Evolutionary conservation across 2,329 filamentous ascomycete genomes (phyloP).

Genomic region (Alternaria ventricosa): DNA sequence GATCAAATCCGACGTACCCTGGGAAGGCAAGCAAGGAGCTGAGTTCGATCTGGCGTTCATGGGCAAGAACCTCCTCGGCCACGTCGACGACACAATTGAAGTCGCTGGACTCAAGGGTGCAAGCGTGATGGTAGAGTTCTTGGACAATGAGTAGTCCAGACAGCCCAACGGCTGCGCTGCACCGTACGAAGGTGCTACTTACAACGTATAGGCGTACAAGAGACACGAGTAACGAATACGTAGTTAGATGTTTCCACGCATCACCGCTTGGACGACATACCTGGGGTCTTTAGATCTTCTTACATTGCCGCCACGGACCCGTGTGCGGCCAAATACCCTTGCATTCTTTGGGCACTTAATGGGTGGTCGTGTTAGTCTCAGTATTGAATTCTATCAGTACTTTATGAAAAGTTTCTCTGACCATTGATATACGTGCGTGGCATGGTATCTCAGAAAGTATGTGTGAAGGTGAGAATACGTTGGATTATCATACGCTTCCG

Average conservation of each 20-base stretch:
- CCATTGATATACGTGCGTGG: neutral
- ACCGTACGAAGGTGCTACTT: neutral
- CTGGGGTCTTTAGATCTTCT: conserved; percentile 16
- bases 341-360: conserved; percentile 9
- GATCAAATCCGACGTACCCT: conserved; percentile 83
- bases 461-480: neutral
- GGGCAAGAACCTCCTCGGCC: conserved; percentile 83
- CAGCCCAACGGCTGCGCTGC: neutral
- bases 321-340: conserved; percentile 16
- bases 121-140: conserved; percentile 92
- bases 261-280: neutral
- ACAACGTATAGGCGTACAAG: neutral
- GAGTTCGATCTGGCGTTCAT: conserved; percentile 89
- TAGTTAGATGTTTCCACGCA: conserved; percentile 1
- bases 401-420: neutral
- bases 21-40: conserved; percentile 78
- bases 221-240: neutral
- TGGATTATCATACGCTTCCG: neutral
- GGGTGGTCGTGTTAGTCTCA: neutral
- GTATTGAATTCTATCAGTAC: neutral
- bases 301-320: neutral
- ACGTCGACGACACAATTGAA: conserved; percentile 75
- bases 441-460: neutral
- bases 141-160: conserved; percentile 27
- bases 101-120: conserved; percentile 88